These are phyloP conservation scores for Schwanniomyces polymorphus DNA, from an alignment of 805 yeast species.

Conservation along the genomic window DNA sequence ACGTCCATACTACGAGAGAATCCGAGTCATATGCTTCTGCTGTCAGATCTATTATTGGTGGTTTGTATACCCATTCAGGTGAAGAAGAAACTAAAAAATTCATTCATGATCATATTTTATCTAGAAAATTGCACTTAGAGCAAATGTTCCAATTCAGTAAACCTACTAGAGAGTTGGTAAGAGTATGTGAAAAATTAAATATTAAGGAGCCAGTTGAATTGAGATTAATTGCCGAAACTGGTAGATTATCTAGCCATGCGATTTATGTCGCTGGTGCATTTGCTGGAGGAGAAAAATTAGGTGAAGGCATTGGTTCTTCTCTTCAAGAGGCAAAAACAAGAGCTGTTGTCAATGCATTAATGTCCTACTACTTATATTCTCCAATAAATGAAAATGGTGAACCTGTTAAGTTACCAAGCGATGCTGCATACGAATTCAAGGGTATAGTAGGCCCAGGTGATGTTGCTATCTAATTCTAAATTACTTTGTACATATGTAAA, in stretches of 20 bases:
- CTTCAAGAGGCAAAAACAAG: constrained; percentile 88
- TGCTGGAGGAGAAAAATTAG: constrained; percentile 76
- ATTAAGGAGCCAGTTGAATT: constrained; percentile 70
- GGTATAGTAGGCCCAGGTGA: constrained; percentile 45
- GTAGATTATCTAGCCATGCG: constrained; percentile 81
- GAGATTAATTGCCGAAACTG: constrained; percentile 88
- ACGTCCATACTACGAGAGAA: constrained; percentile 34
- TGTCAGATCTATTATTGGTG: constrained; percentile 82
- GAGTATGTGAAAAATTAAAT: constrained; percentile 72
- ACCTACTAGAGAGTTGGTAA: constrained; percentile 82
- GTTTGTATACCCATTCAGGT: constrained; percentile 73
- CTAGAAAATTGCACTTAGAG: constrained; percentile 77
- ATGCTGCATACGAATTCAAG: constrained; percentile 39
- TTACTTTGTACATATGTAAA: constrained; percentile 17
- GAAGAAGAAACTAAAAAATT: constrained; percentile 64
- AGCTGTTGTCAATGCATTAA: constrained; percentile 86
- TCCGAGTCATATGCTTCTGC: constrained; percentile 59
- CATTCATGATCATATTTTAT: constrained; percentile 70
- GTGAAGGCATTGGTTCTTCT: constrained; percentile 93
- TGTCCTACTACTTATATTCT: constrained; percentile 88
- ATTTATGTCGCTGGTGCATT: constrained; percentile 91
- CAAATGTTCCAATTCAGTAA: constrained; percentile 77
- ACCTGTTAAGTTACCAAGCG: constrained; percentile 60
- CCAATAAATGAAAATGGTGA: constrained; percentile 56
- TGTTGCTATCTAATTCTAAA: constrained; percentile 34